phyloP scores from a whole-genome alignment of 1,284 basidiomycete genomes.

The Amylostereum chailletii region DNA sequence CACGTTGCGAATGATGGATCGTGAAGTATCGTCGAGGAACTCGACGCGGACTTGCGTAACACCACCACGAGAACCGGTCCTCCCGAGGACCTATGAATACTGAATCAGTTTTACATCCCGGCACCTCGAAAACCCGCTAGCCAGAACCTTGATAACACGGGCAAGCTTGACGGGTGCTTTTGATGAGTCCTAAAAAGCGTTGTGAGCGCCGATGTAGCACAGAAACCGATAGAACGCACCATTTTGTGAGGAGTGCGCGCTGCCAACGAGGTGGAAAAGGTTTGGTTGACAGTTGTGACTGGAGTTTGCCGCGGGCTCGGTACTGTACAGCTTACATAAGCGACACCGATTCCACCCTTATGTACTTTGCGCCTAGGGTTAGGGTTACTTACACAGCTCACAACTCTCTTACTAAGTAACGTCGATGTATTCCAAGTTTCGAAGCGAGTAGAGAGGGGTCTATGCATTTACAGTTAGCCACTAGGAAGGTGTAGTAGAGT shows the following conservation, averaged over 20 bases:
- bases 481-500: neutral
- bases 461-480: neutral
- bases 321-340: too few relatives aligned
- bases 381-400: too few relatives aligned
- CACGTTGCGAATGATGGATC: slow-evolving; percentile 98
- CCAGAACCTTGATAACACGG: slow-evolving; percentile 84
- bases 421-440: neutral
- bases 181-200: slow-evolving; percentile 54
- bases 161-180: slow-evolving; percentile 94
- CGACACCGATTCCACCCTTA: too few relatives aligned
- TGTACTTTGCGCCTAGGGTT: too few relatives aligned
- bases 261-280: neutral
- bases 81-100: slow-evolving; percentile 78
- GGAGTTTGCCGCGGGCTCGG: neutral
- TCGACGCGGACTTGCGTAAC: slow-evolving; percentile 99
- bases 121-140: neutral
- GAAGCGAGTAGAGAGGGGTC: neutral
- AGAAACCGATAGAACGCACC: slow-evolving; percentile 8
- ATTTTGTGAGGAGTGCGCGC: slow-evolving; percentile 12
- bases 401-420: too few relatives aligned
- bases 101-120: too few relatives aligned
- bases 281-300: neutral
- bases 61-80: slow-evolving; percentile 98
- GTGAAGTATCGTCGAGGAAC: slow-evolving; percentile 96
- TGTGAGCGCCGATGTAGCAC: neutral